Conservation (phyloP, 805 yeast species). For the Suhomyces sp. region DNA sequence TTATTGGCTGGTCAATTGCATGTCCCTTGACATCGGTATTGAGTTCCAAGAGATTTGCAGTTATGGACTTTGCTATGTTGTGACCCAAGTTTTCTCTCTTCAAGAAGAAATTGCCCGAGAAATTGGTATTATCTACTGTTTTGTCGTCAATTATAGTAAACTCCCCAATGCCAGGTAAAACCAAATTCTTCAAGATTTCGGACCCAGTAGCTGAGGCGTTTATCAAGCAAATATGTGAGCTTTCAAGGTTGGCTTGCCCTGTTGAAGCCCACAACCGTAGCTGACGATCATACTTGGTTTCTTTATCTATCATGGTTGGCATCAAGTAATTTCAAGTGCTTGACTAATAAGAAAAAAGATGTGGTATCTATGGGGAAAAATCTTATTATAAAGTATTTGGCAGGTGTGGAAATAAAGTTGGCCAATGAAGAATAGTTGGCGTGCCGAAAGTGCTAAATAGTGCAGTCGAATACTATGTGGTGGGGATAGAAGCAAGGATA, state of each 20-base stretch:
- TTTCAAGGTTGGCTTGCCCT: slow-evolving; percentile 66
- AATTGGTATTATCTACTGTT: slow-evolving; percentile 39
- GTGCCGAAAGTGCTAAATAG: neutral
- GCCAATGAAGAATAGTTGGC: neutral
- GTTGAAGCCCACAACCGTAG: slow-evolving; percentile 77
- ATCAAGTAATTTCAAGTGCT: neutral
- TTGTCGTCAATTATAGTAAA: slow-evolving; percentile 56
- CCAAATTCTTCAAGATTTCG: slow-evolving; percentile 74
- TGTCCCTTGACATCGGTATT: slow-evolving; percentile 56
- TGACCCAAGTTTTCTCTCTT: slow-evolving; percentile 42
- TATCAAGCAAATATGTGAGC: slow-evolving; percentile 58
- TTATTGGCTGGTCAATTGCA: slow-evolving; percentile 13
- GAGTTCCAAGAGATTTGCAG: slow-evolving; percentile 47
- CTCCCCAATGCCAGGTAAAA: slow-evolving; percentile 68
- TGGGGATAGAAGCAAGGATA: neutral
- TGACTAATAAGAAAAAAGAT: neutral
- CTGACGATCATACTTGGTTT: slow-evolving; percentile 77
- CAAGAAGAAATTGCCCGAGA: slow-evolving; percentile 64
- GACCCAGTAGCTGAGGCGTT: slow-evolving; percentile 56
- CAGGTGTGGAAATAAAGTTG: neutral
- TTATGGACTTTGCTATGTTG: slow-evolving; percentile 37
- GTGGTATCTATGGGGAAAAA: neutral
- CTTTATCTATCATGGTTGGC: slow-evolving; percentile 30
- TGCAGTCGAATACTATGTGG: neutral
- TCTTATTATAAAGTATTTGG: neutral